Conservation (phyloP, 2,329 filamentous ascomycete species). For the Monilinia vaccinii-corymbosi region DNA sequence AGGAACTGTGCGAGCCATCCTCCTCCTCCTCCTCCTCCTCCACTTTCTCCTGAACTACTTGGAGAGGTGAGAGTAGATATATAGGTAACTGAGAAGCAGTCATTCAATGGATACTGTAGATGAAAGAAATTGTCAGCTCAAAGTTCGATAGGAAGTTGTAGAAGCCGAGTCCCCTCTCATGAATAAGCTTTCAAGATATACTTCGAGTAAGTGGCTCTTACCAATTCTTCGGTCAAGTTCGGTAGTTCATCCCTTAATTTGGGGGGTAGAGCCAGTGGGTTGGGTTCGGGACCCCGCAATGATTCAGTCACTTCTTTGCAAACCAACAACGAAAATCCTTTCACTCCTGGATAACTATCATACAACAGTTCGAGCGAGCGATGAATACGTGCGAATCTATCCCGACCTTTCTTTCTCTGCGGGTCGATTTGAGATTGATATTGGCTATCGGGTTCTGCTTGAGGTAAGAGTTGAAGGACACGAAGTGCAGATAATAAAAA, state of each 20-base stretch:
- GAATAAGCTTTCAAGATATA: not conserved
- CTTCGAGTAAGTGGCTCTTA: slow-evolving; percentile 19
- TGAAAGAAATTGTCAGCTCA: not conserved
- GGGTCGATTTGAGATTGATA: slow-evolving; percentile 21
- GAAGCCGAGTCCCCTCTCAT: not conserved
- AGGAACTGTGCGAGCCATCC: slow-evolving; percentile 33
- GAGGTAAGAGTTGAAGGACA: slow-evolving; percentile 33
- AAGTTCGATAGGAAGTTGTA: not conserved
- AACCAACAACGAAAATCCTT: slow-evolving; percentile 32
- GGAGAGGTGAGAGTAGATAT: slow-evolving; percentile 30
- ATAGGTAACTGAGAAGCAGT: slow-evolving; percentile 31
- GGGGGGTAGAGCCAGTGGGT: slow-evolving; percentile 29
- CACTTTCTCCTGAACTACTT: slow-evolving; percentile 24
- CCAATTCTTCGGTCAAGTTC: slow-evolving; percentile 32
- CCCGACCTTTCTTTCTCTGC: slow-evolving; percentile 30
- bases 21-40: not conserved
- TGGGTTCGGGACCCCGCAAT: slow-evolving; percentile 30
- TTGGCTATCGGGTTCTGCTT: slow-evolving; percentile 21
- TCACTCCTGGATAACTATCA: slow-evolving; percentile 33
- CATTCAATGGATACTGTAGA: slow-evolving; percentile 31
- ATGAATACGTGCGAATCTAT: slow-evolving; percentile 33
- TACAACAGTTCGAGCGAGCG: slow-evolving; percentile 32
- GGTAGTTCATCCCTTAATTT: slow-evolving; percentile 31
- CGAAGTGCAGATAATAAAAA: slow-evolving; percentile 33
- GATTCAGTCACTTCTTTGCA: slow-evolving; percentile 32